Conservation (phyloP, 305 asterid genomes). For the Fraxinus sp. region DNA sequence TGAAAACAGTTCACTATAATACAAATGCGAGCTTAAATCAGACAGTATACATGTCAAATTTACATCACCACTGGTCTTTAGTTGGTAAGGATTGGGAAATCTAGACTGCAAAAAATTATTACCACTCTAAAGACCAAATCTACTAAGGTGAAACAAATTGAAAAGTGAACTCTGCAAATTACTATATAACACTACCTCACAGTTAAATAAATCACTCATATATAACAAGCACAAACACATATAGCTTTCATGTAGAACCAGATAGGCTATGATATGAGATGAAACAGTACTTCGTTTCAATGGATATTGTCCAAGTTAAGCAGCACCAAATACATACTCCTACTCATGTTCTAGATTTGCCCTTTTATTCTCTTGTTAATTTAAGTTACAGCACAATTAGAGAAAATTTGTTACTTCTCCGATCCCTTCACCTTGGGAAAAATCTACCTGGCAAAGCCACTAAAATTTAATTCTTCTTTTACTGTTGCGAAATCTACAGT, state of each 20-base stretch:
- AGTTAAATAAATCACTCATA: not conserved
- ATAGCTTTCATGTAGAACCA: not conserved
- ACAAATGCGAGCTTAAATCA: not conserved
- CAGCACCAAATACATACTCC: not conserved
- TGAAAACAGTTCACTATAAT: not conserved
- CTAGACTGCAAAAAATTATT: not conserved
- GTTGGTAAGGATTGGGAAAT: not conserved
- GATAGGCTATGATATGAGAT: not conserved
- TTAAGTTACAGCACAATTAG: not conserved
- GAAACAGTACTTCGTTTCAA: not conserved
- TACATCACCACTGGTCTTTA: not conserved
- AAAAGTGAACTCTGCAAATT: not conserved
- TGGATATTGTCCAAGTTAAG: not conserved
- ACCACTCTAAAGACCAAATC: not conserved
- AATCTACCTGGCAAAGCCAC: not conserved
- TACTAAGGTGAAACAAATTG: not conserved
- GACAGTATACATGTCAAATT: slow-evolving; percentile 8
- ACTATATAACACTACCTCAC: not conserved
- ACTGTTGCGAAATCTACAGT: not conserved
- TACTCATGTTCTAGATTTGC: not conserved
- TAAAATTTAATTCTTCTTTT: not conserved
- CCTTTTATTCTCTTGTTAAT: not conserved
- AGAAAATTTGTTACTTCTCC: not conserved
- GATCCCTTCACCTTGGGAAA: not conserved
- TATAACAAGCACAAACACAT: not conserved